phyloP scores from a whole-genome alignment of 2,329 filamentous ascomycete genomes.

The Colletotrichum horii region DNA sequence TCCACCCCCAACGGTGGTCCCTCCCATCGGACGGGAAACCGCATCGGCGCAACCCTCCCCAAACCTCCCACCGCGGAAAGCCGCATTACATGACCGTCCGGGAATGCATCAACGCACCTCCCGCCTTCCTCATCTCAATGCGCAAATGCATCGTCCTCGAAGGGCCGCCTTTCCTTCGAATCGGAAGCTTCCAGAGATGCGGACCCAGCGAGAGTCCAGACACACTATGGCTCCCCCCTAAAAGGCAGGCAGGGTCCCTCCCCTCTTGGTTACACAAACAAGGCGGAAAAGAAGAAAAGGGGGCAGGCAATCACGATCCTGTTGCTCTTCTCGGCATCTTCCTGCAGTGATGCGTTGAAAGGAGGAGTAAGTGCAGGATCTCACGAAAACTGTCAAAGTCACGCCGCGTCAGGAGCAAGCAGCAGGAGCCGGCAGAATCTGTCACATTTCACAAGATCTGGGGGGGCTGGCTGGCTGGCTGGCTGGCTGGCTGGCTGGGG shows the following conservation, averaged over 20 bases:
- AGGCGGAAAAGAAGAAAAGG: not conserved
- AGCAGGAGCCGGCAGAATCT: not conserved
- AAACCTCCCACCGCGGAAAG: not conserved
- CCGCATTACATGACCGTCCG: not conserved
- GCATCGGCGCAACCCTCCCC: not conserved
- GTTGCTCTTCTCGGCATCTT: not conserved
- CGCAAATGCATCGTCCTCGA: not conserved
- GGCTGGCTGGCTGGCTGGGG: not conserved
- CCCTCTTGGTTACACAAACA: not conserved
- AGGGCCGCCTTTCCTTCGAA: not conserved
- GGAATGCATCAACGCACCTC: not conserved
- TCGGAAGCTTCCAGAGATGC: not conserved
- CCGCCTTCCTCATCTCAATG: not conserved
- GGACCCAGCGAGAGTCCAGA: not conserved
- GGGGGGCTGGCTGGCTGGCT: not conserved
- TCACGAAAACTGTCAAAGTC: constrained; percentile 6
- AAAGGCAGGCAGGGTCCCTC: not conserved
- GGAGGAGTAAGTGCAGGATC: constrained; percentile 14
- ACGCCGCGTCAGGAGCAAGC: not conserved
- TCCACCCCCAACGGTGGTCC: not conserved
- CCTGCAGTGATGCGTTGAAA: not conserved
- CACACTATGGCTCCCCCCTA: not conserved
- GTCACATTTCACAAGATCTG: constrained; percentile 10
- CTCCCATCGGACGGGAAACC: not conserved
- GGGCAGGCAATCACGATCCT: not conserved